Evolutionary conservation across 2,329 filamentous ascomycete genomes (phyloP), one percentile per base, ranked within the genome.

Genomic region (Dryadomyces quercus-mongolicae): DNA sequence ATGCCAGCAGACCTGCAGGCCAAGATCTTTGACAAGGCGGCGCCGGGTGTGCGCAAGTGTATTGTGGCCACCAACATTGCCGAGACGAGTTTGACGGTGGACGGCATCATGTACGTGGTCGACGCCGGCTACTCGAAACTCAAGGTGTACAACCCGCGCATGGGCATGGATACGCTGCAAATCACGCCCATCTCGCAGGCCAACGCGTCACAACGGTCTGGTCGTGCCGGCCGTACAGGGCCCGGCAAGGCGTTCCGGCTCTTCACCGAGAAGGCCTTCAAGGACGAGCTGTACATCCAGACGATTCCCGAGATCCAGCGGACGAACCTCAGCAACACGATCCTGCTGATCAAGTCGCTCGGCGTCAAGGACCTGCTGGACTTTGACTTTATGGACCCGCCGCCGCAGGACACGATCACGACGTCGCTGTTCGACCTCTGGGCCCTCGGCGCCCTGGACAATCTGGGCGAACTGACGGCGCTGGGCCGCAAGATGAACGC

Each of bases 341-440:
- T 98, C 3, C 76, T 98, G 15, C 80, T 98, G 50, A 77, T 98
- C 49, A 98, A 98, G 66, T 95, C 89, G 0, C 78, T 98, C 0
- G 93, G 93, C 0, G 92, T 98, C 18, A 92, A 88, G 64, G 91
- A 98, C 61, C 75, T 98, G 10, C 72, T 98, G 1, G 92, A 98
- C 67, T 98, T 98, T 64, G 90, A 97, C 67, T 98, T 98, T 63
- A 97, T 98, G 92, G 93, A 98, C 61, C 93, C 93, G 1, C 93
- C 93, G 7, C 93, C 93, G 0, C 93, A 98, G 69, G 94, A 98
- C 64, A 96, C 91, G 0, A 97, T 98, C 60, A 92, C 89, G 0
- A 98, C 93, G 0, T 96, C 91, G 3, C 83, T 98, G 40, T 98
- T 97, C 70, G 93, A 98, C 63, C 80, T 98, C 0, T 98, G 93